These are phyloP conservation scores for Metschnikowia amazonensis DNA, from an alignment of 805 yeast species.

Conservation along the genomic window DNA sequence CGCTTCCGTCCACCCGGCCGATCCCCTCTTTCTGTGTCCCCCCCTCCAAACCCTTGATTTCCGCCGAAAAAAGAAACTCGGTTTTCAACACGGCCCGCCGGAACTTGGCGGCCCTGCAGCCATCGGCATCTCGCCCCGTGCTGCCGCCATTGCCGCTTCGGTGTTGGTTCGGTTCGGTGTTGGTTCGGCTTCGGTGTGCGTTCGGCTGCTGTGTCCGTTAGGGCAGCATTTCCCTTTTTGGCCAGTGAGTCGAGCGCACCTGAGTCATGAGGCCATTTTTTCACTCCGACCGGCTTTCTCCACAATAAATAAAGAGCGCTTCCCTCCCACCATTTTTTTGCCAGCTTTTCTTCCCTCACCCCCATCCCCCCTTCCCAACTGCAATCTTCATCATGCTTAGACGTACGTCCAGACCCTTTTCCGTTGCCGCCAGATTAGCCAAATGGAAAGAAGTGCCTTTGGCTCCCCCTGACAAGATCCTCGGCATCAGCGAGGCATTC, in stretches of 20 bases:
- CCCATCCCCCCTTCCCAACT: background rate
- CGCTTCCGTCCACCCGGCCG: background rate
- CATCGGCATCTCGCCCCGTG: too few relatives aligned
- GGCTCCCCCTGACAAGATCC: slow-evolving; percentile 81
- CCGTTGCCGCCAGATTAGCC: slow-evolving; percentile 18
- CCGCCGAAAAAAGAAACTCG: too few relatives aligned
- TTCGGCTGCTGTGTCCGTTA: too few relatives aligned
- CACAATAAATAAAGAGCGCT: slow-evolving; percentile 5
- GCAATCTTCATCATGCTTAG: slow-evolving; percentile 16
- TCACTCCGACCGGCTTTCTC: slow-evolving; percentile 13
- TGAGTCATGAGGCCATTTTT: slow-evolving; percentile 6
- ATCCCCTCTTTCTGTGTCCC: background rate
- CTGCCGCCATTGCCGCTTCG: too few relatives aligned
- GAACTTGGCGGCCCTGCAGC: too few relatives aligned
- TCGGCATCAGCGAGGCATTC: slow-evolving; percentile 75
- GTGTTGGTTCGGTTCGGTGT: too few relatives aligned
- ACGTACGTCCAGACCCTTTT: slow-evolving; percentile 17
- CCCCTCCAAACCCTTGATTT: background rate
- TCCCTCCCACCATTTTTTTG: background rate
- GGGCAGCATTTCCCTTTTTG: background rate
- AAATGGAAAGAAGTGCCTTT: slow-evolving; percentile 38
- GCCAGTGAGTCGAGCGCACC: slow-evolving; percentile 2
- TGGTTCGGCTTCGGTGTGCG: too few relatives aligned
- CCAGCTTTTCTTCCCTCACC: background rate
- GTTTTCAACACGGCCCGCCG: too few relatives aligned